Evolutionary conservation across 2,329 filamentous ascomycete species (phyloP).

Genomic region (Parascedosporium putredinis): DNA sequence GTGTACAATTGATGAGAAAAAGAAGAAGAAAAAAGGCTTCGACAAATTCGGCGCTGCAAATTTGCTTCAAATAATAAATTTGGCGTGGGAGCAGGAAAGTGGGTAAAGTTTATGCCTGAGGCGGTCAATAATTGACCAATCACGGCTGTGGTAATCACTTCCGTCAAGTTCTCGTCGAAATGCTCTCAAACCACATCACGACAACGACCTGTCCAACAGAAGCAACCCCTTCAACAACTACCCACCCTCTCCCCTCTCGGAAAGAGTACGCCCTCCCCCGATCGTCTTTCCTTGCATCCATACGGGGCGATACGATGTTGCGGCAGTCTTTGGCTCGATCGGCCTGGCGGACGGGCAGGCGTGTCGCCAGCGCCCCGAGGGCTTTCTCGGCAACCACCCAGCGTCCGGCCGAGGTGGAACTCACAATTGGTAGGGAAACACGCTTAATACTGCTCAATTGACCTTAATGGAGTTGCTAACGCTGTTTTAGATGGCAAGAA

Average conservation of each 20-base stretch:
- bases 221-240: background rate
- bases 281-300: slow-evolving; percentile 21
- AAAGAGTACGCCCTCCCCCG: slow-evolving; percentile 12
- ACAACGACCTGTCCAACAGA: slow-evolving; percentile 6
- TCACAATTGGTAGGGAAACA: slow-evolving; percentile 67
- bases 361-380: slow-evolving; percentile 53
- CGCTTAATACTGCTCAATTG: slow-evolving; percentile 19
- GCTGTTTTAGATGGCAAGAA: slow-evolving; percentile 76
- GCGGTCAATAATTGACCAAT: slow-evolving; percentile 28
- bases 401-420: slow-evolving; percentile 84
- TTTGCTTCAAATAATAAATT: slow-evolving; percentile 12
- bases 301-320: slow-evolving; percentile 56
- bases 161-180: slow-evolving; percentile 8
- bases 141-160: slow-evolving; percentile 25
- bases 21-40: slow-evolving; percentile 28
- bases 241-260: background rate
- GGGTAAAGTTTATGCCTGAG: slow-evolving; percentile 22
- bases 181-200: slow-evolving; percentile 10
- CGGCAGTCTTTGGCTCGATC: slow-evolving; percentile 58
- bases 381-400: slow-evolving; percentile 71
- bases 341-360: slow-evolving; percentile 54
- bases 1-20: slow-evolving; percentile 42
- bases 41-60: slow-evolving; percentile 15
- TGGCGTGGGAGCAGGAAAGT: background rate
- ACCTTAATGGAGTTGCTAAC: slow-evolving; percentile 20